These are phyloP conservation scores for Leccinum broughii DNA, from an alignment of 768 basidiomycete species.

Conservation along the genomic window DNA sequence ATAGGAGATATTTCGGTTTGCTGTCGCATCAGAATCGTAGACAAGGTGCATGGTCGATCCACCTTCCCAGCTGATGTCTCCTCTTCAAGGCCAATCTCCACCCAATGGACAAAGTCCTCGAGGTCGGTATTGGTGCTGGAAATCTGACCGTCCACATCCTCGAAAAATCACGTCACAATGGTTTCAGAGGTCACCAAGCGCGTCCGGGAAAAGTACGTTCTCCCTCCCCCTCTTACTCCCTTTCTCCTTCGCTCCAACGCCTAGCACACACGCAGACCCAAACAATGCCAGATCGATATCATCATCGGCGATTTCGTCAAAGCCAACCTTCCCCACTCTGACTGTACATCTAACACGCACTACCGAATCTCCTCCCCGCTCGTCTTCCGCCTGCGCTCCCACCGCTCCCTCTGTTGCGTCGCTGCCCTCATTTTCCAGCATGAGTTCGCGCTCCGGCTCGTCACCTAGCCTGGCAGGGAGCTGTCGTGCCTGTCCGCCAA, in stretches of 20 bases:
- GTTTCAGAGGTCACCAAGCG: no score
- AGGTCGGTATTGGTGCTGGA: no score
- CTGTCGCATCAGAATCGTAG: no score
- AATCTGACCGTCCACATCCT: no score
- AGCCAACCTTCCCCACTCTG: constrained; percentile 94
- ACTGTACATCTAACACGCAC: constrained; percentile 98
- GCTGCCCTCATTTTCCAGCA: constrained; percentile 99
- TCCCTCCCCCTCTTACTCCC: no score
- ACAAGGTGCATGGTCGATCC: no score
- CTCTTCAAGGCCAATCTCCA: no score
- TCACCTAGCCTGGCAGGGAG: constrained; percentile 77
- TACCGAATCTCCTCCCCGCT: constrained; percentile 99
- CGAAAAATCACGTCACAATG: no score
- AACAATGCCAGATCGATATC: constrained; percentile 92
- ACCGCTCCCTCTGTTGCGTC: constrained; percentile 81
- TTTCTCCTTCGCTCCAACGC: background rate
- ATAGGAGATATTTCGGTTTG: no score
- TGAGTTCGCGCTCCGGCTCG: constrained; percentile 92
- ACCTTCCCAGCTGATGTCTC: no score
- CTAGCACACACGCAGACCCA: constrained; percentile 57
- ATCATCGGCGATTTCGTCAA: constrained; percentile 98
- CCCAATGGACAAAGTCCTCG: no score
- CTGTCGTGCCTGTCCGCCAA: constrained; percentile 93
- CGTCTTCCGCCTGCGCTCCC: constrained; percentile 90
- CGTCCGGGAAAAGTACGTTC: no score